Conservation (phyloP, 2,329 filamentous ascomycete genomes). For the Xylaria sp. region DNA sequence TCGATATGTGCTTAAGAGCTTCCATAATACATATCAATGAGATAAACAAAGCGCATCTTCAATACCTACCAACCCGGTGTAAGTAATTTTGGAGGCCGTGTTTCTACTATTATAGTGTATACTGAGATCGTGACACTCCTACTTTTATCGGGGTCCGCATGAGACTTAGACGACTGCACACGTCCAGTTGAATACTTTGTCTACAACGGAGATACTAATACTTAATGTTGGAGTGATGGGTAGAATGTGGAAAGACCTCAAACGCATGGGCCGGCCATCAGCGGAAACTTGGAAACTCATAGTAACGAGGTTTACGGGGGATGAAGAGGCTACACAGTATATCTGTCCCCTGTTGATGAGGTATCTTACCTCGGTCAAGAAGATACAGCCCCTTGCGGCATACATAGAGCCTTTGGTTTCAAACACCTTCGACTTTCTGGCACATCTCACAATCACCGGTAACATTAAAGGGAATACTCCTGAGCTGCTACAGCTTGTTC, state of each 20-base stretch:
- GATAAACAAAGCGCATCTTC: constrained; percentile 20
- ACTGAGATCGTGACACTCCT: not conserved
- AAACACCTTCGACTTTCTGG: constrained; percentile 46
- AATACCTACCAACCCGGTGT: constrained; percentile 19
- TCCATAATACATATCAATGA: constrained; percentile 1
- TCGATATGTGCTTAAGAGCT: constrained; percentile 16
- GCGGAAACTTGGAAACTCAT: constrained; percentile 32
- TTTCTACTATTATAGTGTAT: not conserved
- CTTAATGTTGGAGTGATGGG: constrained; percentile 8
- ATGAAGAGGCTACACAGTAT: constrained; percentile 2
- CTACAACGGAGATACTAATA: constrained; percentile 1
- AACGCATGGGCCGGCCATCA: not conserved
- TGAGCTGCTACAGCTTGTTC: constrained; percentile 55
- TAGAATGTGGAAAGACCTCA: constrained; percentile 14
- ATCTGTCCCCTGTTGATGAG: constrained; percentile 15
- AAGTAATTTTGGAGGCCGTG: not conserved
- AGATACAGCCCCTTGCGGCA: constrained; percentile 42
- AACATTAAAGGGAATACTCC: constrained; percentile 40
- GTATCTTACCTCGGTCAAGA: not conserved
- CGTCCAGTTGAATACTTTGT: not conserved
- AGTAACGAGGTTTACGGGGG: not conserved
- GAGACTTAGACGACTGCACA: not conserved
- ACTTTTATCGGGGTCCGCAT: not conserved
- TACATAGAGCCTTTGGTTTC: constrained; percentile 54
- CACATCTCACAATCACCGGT: constrained; percentile 42